Evolutionary conservation across 78 protist genomes (phyloP), one percentile per base, ranked within the genome.

Genomic region (Isochrysis galbana): DNA sequence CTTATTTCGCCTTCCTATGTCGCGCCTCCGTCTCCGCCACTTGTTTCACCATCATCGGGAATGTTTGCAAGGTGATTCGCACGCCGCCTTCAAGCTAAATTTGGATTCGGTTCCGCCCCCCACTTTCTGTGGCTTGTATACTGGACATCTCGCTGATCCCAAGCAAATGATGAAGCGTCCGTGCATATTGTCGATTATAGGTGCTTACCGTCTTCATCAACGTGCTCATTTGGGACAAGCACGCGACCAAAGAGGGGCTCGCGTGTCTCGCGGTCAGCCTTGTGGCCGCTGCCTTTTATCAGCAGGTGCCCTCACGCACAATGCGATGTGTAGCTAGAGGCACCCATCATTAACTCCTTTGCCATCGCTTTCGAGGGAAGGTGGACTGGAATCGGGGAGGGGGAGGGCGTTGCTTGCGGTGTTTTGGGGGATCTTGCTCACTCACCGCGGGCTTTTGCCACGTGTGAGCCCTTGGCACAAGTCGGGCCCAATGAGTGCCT

Each of bases 31-130:
- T 77, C 47, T 77, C 84, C n/a, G 84, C 84, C 17, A 77, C 84
- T 32, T 77, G 29, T 46, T 77, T 77, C 84, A 77, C 84, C n/a
- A 46, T 77, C 47, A 77, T 77, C 84, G 84, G 84, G 48, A 77
- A 77, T 32, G 84, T 77, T 41, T 77, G 84, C 84, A 77, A 77
- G 84, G 61, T 14, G 61, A 51, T 14, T 14, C 61, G 61, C 61
- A 51, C 61, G 7, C 61, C n/a, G n/a, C n/a, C n/a, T n/a, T n/a
- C n/a, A n/a, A n/a, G n/a, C n/a, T n/a, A n/a, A n/a, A n/a, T n/a
- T n/a, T n/a, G n/a, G n/a, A n/a, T n/a, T n/a, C n/a, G n/a, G n/a
- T n/a, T 51, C 61, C 29, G 29, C 61, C 61, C 61, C 61, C 7
- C 7, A 51, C 61, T 14, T 14, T 14, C 61, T 51, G 61, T 14